Evolutionary conservation across 2,329 filamentous ascomycete species (phyloP).

Genomic region (Neobulgaria alba): DNA sequence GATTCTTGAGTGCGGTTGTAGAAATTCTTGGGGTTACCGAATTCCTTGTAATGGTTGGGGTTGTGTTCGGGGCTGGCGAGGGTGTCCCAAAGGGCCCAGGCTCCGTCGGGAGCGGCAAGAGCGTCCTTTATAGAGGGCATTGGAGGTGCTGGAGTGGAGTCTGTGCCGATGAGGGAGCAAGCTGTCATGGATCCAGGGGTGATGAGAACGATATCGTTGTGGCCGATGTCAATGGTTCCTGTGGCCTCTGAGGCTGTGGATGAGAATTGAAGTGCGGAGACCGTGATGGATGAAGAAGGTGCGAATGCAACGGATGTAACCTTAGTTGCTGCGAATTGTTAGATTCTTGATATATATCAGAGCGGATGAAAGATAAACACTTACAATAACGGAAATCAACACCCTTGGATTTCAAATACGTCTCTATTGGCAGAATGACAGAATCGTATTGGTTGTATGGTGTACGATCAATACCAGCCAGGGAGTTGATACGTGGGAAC

Average conservation of each 20-base stretch:
- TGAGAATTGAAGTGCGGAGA: conserved; percentile 9
- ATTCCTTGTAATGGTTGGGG: conserved; percentile 25
- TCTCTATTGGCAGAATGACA: conserved; percentile 28
- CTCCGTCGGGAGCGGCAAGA: conserved; percentile 29
- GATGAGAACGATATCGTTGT: conserved; percentile 32
- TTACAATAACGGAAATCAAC: conserved; percentile 28
- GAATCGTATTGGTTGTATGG: conserved; percentile 32
- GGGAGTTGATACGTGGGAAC: conserved; percentile 26
- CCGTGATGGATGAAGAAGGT: conserved; percentile 5
- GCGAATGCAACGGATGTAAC: conserved; percentile 11
- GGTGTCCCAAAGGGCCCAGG: conserved; percentile 35
- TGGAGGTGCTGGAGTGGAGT: conserved; percentile 24
- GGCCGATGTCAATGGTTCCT: conserved; percentile 13
- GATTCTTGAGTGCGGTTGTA: conserved; percentile 30
- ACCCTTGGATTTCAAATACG: conserved; percentile 26
- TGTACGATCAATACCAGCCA: conserved; percentile 26
- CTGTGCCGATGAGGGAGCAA: conserved; percentile 29
- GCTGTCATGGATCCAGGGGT: conserved; percentile 33
- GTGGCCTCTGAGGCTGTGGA: conserved; percentile 4
- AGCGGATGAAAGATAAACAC: not conserved
- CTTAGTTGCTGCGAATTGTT: conserved; percentile 9
- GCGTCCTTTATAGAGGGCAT: conserved; percentile 16
- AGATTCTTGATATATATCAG: not conserved
- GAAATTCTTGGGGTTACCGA: conserved; percentile 35
- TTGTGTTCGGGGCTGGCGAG: conserved; percentile 24